Conservation (phyloP, 371 early-diverging fungal species). For the Lichtheimia hyalospora region DNA sequence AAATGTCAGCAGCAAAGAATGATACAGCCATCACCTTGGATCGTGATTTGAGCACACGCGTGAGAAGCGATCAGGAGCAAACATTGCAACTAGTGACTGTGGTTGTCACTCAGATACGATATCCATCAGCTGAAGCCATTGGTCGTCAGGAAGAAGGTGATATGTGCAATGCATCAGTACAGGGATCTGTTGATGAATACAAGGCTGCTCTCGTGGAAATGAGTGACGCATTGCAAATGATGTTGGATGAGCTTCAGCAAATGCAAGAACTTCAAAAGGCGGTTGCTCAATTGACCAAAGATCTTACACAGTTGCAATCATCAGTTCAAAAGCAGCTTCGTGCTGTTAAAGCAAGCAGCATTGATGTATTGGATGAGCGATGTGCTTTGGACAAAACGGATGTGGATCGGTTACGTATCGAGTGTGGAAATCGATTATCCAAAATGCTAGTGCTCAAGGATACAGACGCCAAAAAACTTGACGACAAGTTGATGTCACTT, state of each 20-base stretch:
- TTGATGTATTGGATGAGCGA: slow-evolving; percentile 35
- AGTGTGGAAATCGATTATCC: no score
- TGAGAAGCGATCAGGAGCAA: slow-evolving; percentile 29
- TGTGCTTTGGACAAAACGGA: slow-evolving; percentile 17
- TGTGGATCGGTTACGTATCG: no score
- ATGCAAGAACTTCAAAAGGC: slow-evolving; percentile 31
- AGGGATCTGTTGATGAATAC: slow-evolving; percentile 27
- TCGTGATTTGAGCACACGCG: slow-evolving; percentile 24
- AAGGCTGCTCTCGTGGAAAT: slow-evolving; percentile 31
- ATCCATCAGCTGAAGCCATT: slow-evolving; percentile 26
- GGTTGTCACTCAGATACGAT: slow-evolving; percentile 27
- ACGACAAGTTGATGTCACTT: slow-evolving; percentile 18
- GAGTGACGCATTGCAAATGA: slow-evolving; percentile 38
- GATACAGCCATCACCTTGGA: slow-evolving; percentile 19
- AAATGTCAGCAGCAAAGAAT: slow-evolving; percentile 18
- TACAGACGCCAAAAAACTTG: slow-evolving; percentile 25
- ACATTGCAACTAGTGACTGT: slow-evolving; percentile 30
- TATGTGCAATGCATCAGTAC: slow-evolving; percentile 33
- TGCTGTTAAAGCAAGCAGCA: slow-evolving; percentile 20
- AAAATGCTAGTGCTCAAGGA: slow-evolving; percentile 17
- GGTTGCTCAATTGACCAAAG: slow-evolving; percentile 32
- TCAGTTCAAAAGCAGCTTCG: slow-evolving; percentile 36
- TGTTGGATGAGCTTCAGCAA: slow-evolving; percentile 31
- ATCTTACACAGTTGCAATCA: slow-evolving; percentile 24
- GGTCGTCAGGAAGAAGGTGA: slow-evolving; percentile 21